phyloP scores from a whole-genome alignment of 1,139 yeast genomes.

The Sugiyamaella pinicola region DNA sequence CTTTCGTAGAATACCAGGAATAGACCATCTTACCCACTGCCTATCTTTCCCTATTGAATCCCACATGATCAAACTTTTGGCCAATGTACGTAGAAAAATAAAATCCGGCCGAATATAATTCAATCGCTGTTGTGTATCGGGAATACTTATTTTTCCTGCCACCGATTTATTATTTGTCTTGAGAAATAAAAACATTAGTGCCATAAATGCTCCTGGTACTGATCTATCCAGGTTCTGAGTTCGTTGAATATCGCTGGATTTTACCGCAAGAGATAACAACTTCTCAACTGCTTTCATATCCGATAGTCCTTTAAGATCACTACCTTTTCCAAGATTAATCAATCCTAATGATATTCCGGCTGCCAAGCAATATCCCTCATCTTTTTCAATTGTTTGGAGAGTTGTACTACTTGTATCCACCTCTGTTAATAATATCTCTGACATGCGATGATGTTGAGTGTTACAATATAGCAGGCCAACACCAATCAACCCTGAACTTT shows the following conservation, averaged over 20 bases:
- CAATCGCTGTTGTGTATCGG: slow-evolving; percentile 59
- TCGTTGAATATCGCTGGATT: slow-evolving; percentile 70
- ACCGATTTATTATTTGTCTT: slow-evolving; percentile 62
- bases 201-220: slow-evolving; percentile 78
- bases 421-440: slow-evolving; percentile 62
- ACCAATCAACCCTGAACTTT: slow-evolving; percentile 89
- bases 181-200: slow-evolving; percentile 72
- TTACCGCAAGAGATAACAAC: slow-evolving; percentile 60
- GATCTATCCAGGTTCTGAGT: slow-evolving; percentile 66
- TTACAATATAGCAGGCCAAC: slow-evolving; percentile 81
- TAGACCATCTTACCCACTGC: slow-evolving; percentile 55
- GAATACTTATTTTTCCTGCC: slow-evolving; percentile 66
- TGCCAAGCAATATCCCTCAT: slow-evolving; percentile 84
- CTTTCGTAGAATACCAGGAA: slow-evolving; percentile 30
- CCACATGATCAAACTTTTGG: slow-evolving; percentile 81
- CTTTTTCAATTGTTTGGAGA: slow-evolving; percentile 24
- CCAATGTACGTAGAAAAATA: slow-evolving; percentile 66
- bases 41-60: slow-evolving; percentile 54
- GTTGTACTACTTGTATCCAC: slow-evolving; percentile 28
- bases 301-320: slow-evolving; percentile 59
- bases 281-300: slow-evolving; percentile 74
- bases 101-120: slow-evolving; percentile 84
- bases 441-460: slow-evolving; percentile 84
- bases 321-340: slow-evolving; percentile 81
- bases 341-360: slow-evolving; percentile 89